Conservation (phyloP, 106 monocot species). For the Dioscorea alata region DNA sequence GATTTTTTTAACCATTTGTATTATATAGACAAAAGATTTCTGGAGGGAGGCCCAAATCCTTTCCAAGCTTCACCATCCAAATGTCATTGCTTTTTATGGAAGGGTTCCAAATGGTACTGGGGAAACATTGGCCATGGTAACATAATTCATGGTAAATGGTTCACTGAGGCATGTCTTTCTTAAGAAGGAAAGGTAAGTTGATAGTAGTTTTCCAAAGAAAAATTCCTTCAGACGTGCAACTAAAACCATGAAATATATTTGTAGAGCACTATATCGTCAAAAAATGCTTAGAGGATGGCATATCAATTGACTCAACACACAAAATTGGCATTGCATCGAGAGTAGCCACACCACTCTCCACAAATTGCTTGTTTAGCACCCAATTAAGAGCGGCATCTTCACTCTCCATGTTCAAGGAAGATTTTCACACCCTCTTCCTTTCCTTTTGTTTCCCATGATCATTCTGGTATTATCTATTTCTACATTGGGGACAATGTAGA, state of each 20-base stretch:
- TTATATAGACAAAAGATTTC: conserved; percentile 79
- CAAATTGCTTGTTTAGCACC: too few species aligned
- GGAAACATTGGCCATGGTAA: conserved; percentile 85
- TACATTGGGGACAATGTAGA: too few species aligned
- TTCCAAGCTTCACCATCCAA: conserved; percentile 97
- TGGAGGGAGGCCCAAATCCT: conserved; percentile 97
- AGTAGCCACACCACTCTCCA: too few species aligned
- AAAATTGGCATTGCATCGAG: too few species aligned
- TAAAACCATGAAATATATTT: neutral
- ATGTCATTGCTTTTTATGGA: conserved; percentile 96
- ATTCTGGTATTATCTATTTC: too few species aligned
- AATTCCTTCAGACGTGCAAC: too few species aligned
- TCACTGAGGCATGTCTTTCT: conserved; percentile 76
- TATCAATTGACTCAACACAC: too few species aligned
- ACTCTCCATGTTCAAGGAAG: too few species aligned
- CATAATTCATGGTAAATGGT: conserved; percentile 97
- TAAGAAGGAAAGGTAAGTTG: conserved; percentile 63
- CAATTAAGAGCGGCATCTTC: too few species aligned
- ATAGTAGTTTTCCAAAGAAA: neutral
- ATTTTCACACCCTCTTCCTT: too few species aligned
- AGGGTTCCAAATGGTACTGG: conserved; percentile 86
- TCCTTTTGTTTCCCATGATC: too few species aligned
- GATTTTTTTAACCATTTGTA: neutral
- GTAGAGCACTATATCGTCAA: conserved; percentile 66
- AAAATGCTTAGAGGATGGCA: conserved; percentile 82